A percentile compares a stretch with the other conserved stretches of the same genome.
Conservation (phyloP, 2,329 filamentous ascomycete genomes). For the Aspergillus transmontanensis region DNA sequence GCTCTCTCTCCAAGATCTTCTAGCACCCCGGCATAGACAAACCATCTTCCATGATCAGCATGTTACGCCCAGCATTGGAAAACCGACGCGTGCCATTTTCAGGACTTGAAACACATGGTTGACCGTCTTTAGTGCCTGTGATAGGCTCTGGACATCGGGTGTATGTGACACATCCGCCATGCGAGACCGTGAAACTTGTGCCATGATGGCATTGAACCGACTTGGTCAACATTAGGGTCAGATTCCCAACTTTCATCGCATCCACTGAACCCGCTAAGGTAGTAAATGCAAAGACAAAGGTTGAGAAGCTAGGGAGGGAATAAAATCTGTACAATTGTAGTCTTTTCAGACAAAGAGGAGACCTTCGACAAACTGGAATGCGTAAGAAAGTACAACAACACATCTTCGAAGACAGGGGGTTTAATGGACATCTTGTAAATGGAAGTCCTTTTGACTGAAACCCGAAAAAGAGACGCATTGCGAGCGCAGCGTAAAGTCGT, state of each 20-base stretch:
- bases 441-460: constrained; percentile 8
- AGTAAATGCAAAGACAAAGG: constrained; percentile 62
- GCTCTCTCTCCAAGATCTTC: constrained; percentile 48
- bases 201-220: constrained; percentile 59
- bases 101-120: constrained; percentile 49
- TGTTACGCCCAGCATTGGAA: constrained; percentile 60
- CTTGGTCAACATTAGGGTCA: constrained; percentile 79
- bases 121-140: constrained; percentile 44
- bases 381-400: constrained; percentile 9
- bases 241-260: constrained; percentile 76
- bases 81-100: constrained; percentile 49
- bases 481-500: constrained; percentile 6
- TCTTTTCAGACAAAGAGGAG: constrained; percentile 41
- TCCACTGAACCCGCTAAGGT: constrained; percentile 49
- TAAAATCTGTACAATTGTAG: constrained; percentile 57
- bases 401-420: constrained; percentile 19
- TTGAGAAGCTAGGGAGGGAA: constrained; percentile 82
- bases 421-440: constrained; percentile 16
- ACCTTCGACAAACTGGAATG: constrained; percentile 23
- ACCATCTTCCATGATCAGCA: constrained; percentile 66
- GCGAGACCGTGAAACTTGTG: constrained; percentile 69
- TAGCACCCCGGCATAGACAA: constrained; percentile 45
- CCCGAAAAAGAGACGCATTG: constrained; percentile 5
- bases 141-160: constrained; percentile 49
- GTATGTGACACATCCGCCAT: constrained; percentile 72